phyloP scores from a whole-genome alignment of 495 filamentous ascomycete genomes.

The Trichocladium antarcticum region DNA sequence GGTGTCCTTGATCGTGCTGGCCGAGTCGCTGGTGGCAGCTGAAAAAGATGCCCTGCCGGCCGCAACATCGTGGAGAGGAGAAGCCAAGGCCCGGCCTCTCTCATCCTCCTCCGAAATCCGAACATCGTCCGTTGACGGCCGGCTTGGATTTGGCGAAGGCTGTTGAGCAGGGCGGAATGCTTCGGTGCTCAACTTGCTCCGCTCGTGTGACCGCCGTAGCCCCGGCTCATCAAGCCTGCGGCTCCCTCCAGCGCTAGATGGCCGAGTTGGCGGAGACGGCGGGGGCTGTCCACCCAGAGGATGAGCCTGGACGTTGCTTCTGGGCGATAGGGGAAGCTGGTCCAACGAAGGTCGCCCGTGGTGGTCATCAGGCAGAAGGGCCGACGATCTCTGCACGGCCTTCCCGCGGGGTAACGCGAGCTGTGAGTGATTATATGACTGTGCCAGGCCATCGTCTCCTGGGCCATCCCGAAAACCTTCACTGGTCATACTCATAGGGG shows the following conservation, averaged over 20 bases:
- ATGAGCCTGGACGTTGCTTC: constrained; percentile 32
- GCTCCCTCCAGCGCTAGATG: constrained; percentile 37
- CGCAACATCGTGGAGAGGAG: constrained; percentile 27
- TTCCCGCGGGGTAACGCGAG: constrained; percentile 76
- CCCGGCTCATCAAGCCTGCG: constrained; percentile 27
- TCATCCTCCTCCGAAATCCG: constrained; percentile 31
- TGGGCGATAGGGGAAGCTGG: constrained; percentile 35
- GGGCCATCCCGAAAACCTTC: constrained; percentile 45
- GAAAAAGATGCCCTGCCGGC: constrained; percentile 37
- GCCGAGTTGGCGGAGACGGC: constrained; percentile 43
- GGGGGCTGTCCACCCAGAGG: constrained; percentile 37
- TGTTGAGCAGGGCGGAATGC: constrained; percentile 22
- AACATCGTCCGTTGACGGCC: constrained; percentile 38
- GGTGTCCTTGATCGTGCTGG: constrained; percentile 52
- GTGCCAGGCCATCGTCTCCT: constrained; percentile 37
- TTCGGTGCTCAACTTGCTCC: constrained; percentile 37
- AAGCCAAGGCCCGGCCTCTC: constrained; percentile 30
- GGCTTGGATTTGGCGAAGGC: constrained; percentile 34
- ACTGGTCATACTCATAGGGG: constrained; percentile 52
- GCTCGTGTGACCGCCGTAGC: constrained; percentile 32
- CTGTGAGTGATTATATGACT: constrained; percentile 74
- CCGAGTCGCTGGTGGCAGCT: constrained; percentile 51
- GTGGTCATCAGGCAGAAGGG: constrained; percentile 51
- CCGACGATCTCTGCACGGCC: constrained; percentile 54
- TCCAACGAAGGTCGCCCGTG: constrained; percentile 50